These are phyloP conservation scores for Quercus suber DNA, from an alignment of 306 rosid genomes.

Conservation along the genomic window DNA sequence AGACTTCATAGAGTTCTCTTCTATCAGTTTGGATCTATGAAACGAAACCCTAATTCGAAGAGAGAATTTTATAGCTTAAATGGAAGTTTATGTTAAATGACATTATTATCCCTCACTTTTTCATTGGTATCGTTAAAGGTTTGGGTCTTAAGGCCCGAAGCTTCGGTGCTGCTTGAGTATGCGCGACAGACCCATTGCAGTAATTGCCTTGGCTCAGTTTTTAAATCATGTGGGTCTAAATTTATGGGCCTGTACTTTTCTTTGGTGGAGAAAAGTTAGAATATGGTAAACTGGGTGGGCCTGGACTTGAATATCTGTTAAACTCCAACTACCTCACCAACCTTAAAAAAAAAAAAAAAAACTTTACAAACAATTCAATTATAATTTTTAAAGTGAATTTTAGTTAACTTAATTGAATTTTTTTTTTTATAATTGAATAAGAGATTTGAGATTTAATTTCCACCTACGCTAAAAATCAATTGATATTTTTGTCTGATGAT, in stretches of 20 bases:
- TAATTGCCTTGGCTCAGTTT: no score
- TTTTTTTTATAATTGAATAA: no score
- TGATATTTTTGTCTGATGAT: rapidly evolving
- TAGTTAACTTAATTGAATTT: rapidly evolving
- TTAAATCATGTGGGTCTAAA: no score
- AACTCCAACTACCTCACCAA: neutral
- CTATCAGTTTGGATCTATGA: neutral
- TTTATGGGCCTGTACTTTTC: no score
- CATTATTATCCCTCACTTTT: neutral
- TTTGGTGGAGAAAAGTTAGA: no score
- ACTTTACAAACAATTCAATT: no score
- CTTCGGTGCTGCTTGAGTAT: neutral
- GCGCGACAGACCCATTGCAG: no score
- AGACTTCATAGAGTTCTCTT: neutral
- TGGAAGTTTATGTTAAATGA: neutral
- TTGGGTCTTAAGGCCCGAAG: neutral
- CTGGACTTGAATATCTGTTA: neutral
- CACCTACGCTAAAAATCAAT: no score
- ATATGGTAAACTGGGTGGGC: no score
- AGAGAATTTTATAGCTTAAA: neutral
- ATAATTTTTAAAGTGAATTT: rapidly evolving
- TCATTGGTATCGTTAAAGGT: neutral
- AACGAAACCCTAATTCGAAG: slow-evolving; percentile 7
- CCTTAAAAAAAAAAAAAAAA: no score
- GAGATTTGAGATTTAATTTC: rapidly evolving